Conservation (phyloP, 345 rosid species). For the Clausena lansium region DNA sequence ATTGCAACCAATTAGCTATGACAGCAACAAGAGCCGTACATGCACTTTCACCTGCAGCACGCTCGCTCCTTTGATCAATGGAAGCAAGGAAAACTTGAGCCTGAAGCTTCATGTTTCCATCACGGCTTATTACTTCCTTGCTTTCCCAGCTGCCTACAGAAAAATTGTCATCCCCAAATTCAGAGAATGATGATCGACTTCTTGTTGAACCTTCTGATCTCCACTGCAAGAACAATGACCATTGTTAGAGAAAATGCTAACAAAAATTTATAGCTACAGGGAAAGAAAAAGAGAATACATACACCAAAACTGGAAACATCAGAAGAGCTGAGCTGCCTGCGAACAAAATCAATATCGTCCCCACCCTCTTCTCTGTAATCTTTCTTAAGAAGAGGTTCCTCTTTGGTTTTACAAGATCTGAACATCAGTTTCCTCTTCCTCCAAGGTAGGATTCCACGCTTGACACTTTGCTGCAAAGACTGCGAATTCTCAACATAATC, state of each 20-base stretch:
- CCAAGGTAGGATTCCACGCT: constrained; percentile 54
- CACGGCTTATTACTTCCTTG: constrained; percentile 57
- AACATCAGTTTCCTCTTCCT: constrained; percentile 50
- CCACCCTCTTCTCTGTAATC: constrained; percentile 59
- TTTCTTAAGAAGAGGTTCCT: constrained; percentile 56
- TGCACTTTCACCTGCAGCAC: constrained; percentile 77
- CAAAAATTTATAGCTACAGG: background rate
- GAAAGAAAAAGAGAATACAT: background rate
- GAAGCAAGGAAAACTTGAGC: constrained; percentile 65
- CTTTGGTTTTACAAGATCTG: constrained; percentile 43
- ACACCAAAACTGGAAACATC: constrained; percentile 55
- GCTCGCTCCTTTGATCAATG: constrained; percentile 64
- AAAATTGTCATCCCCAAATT: constrained; percentile 60
- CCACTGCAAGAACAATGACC: constrained; percentile 32
- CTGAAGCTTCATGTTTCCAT: constrained; percentile 54
- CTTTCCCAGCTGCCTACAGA: constrained; percentile 64
- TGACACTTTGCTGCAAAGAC: constrained; percentile 21
- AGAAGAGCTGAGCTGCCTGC: constrained; percentile 60
- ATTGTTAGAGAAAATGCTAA: constrained; percentile 2
- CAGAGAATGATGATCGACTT: constrained; percentile 44
- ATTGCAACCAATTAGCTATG: constrained; percentile 64
- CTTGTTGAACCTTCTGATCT: constrained; percentile 39
- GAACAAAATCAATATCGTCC: constrained; percentile 58
- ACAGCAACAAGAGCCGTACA: constrained; percentile 70
- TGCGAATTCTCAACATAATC: constrained; percentile 34